These are phyloP conservation scores for Malassezia yamatoensis DNA, from an alignment of 1,284 basidiomycete species.

Conservation along the genomic window DNA sequence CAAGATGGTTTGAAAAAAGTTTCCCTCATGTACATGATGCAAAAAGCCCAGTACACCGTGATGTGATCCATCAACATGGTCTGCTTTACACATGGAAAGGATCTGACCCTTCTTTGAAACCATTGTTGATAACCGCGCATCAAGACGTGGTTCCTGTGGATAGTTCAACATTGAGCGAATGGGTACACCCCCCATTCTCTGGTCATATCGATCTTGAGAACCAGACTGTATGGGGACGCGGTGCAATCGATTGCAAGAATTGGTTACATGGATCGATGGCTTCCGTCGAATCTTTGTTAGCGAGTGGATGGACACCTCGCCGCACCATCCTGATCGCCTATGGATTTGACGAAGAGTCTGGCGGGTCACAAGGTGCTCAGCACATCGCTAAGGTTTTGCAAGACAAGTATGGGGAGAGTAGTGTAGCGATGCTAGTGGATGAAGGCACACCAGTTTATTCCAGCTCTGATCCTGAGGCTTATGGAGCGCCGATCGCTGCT, in stretches of 20 bases:
- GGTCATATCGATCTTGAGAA: constrained; percentile 50
- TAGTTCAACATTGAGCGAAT: constrained; percentile 50
- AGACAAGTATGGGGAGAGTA: constrained; percentile 25
- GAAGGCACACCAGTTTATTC: constrained; percentile 32
- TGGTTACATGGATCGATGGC: constrained; percentile 51
- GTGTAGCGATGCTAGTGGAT: constrained; percentile 37
- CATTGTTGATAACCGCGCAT: constrained; percentile 56
- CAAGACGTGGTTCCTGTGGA: constrained; percentile 54
- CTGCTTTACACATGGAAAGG: constrained; percentile 61
- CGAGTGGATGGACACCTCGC: constrained; percentile 48
- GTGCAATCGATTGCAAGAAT: constrained; percentile 48
- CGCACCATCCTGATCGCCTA: constrained; percentile 56
- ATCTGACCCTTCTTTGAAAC: constrained; percentile 55
- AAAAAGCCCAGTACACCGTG: constrained; percentile 19
- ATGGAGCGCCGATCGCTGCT: constrained; percentile 33
- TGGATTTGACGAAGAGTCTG: constrained; percentile 62
- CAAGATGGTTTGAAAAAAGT: constrained; percentile 22
- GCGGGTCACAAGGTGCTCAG: constrained; percentile 37
- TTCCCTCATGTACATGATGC: constrained; percentile 29
- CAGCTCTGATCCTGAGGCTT: constrained; percentile 17
- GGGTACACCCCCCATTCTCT: constrained; percentile 53
- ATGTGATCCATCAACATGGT: constrained; percentile 57
- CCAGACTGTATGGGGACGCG: constrained; percentile 53
- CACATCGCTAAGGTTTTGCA: constrained; percentile 23
- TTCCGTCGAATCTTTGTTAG: constrained; percentile 52